A percentile compares a stretch with the other conserved stretches of the same genome.
Evolutionary conservation across 768 basidiomycete genomes (phyloP).

Genomic region (Russula ochroleuca): DNA sequence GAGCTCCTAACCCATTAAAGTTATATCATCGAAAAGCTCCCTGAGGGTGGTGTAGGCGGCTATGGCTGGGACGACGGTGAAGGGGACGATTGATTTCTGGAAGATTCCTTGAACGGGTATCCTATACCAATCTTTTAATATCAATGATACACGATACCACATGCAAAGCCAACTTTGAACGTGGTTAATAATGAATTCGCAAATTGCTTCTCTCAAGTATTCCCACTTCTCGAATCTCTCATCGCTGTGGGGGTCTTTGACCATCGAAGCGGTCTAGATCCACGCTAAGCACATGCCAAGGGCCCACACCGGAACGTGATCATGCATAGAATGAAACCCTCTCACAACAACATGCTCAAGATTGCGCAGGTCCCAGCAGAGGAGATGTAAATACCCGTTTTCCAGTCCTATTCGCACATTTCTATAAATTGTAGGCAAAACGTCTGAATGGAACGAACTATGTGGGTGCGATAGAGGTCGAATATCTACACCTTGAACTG

Average conservation of each 20-base stretch:
- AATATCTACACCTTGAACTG: slow-evolving; percentile 53
- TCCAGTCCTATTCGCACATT: slow-evolving; percentile 53
- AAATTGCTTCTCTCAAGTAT: slow-evolving; percentile 53
- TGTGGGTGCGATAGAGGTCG: slow-evolving; percentile 74
- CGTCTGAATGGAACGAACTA: slow-evolving; percentile 35
- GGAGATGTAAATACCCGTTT: slow-evolving; percentile 60
- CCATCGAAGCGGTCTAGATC: slow-evolving; percentile 51
- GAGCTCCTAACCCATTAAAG: slow-evolving; percentile 35
- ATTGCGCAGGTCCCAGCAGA: slow-evolving; percentile 42
- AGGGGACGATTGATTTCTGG: slow-evolving; percentile 63
- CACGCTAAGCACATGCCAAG: slow-evolving; percentile 58
- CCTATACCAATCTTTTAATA: background rate
- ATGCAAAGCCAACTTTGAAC: background rate
- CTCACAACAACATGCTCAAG: slow-evolving; percentile 49
- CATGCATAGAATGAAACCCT: slow-evolving; percentile 36
- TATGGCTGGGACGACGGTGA: slow-evolving; percentile 76
- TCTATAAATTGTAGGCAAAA: background rate
- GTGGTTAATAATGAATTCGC: background rate
- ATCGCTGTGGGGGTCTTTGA: slow-evolving; percentile 26
- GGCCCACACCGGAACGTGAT: slow-evolving; percentile 54
- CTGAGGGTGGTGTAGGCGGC: slow-evolving; percentile 69
- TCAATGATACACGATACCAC: background rate
- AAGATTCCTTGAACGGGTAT: background rate
- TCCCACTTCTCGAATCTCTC: slow-evolving; percentile 29
- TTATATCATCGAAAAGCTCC: slow-evolving; percentile 63